Base-by-base conservation (phyloP, 352 stramenopile species). In the Phytophthora meadii region DNA sequence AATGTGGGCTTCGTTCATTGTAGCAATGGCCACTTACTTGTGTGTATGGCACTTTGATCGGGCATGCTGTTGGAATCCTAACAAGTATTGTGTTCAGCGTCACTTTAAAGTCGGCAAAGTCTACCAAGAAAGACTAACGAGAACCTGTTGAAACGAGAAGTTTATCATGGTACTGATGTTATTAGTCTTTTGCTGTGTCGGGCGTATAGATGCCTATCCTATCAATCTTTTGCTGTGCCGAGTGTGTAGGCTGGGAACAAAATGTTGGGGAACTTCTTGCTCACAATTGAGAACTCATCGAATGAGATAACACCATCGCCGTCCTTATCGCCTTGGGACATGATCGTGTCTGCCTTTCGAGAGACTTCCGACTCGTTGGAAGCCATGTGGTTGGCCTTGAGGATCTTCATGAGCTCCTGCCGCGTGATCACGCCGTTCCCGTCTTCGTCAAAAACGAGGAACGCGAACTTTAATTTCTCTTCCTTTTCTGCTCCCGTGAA, bases 231-330 rank as follows among this genome's bases (percentile, higher is more conserved):
- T 5, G 77, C 76, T 12, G 77, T 79, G 14, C 77, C 77, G 14
- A 93, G 72, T 32, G 87, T 92, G 67, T 93, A 95, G 36, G 85
- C 84, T 27, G 90, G 91, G 77, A 97, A 97, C 22, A 98, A 75
- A 74, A 98, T 97, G 69, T 98, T 98, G 12, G 97, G 95, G 68
- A 99, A 99, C 69, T 98, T 98, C 74, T 98, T 98, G 75, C 81
- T 96, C 51, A 98, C 94, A 57, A 98, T 76, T 25, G 96, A 89
- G 71, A 98, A 99, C 74, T 98, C 96, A 63, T 99, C 95, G 70
- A 99, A 99, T 15, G 91, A 98, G 64, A 99, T 98, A 47, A 98
- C 92, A 24, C 96, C 95, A 79, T 99, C 95, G 62, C 95, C 96
- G 73, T 98, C 92, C 74, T 98, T 98, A 66, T 98, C 92, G 32